Percentiles rank a stretch among this genome's conserved stretches.
Conservation (phyloP, 441 rosid genomes). For the Corymbia calophylla region DNA sequence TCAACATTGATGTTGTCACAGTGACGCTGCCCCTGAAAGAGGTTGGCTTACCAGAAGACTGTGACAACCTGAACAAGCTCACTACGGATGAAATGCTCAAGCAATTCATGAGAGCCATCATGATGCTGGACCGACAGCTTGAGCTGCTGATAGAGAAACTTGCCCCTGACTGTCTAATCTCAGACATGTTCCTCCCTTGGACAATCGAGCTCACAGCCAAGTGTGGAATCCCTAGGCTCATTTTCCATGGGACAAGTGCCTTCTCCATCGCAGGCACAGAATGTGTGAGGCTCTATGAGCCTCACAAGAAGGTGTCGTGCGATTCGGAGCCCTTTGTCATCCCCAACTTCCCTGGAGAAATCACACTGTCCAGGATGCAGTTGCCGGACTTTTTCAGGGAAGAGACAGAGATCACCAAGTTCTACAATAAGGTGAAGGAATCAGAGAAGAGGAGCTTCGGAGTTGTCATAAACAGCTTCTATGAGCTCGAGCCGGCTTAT, state of each 20-base stretch:
- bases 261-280: background rate
- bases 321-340: slow-evolving; percentile 1
- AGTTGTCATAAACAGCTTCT: background rate
- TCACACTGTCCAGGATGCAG: background rate
- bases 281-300: background rate
- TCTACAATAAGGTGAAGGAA: background rate
- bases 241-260: slow-evolving; percentile 3
- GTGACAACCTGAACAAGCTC: background rate
- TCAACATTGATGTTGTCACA: background rate
- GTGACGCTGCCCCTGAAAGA: background rate
- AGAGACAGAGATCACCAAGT: background rate
- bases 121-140: background rate
- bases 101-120: background rate
- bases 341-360: background rate
- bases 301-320: slow-evolving; percentile 1
- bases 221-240: background rate
- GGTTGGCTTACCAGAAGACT: background rate
- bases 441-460: background rate
- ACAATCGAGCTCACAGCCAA: background rate
- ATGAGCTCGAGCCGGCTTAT: background rate
- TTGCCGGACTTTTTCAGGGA: background rate
- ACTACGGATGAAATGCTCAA: background rate
- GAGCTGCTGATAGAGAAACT: background rate
- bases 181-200: slow-evolving; percentile 7
- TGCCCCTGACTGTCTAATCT: slow-evolving; percentile 2